Conservation (phyloP, 768 basidiomycete species). For the Mycena chlorophos region DNA sequence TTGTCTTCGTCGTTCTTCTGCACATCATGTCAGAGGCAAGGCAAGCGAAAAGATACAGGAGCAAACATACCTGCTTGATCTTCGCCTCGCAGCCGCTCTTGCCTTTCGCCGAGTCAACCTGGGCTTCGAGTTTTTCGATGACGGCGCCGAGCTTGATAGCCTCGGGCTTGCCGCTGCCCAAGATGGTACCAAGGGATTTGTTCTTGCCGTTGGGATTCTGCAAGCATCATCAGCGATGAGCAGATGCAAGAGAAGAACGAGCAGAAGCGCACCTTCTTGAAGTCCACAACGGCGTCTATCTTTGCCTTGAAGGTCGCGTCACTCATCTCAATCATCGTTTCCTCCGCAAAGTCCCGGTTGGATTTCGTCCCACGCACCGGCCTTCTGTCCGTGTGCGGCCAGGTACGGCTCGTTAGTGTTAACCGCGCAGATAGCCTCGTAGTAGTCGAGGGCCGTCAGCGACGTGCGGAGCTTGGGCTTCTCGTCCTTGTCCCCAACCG, state of each 20-base stretch:
- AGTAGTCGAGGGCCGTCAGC: not conserved
- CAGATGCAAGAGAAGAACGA: not conserved
- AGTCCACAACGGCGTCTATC: not conserved
- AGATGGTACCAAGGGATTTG: not conserved
- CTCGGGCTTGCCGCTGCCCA: not conserved
- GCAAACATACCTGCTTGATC: not conserved
- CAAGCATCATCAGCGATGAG: not conserved
- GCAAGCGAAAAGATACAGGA: not conserved
- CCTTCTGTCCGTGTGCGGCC: not conserved
- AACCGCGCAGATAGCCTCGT: not conserved
- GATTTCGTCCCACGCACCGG: not conserved
- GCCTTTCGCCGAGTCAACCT: not conserved
- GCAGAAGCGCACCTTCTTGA: not conserved
- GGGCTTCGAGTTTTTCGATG: not conserved
- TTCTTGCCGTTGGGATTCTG: not conserved
- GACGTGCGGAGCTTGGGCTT: not conserved
- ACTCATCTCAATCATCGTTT: not conserved
- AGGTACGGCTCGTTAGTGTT: not conserved
- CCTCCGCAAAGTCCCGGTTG: not conserved
- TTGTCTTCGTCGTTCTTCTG: slow-evolving; percentile 1
- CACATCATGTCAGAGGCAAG: not conserved
- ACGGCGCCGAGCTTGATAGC: not conserved
- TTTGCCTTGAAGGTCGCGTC: not conserved
- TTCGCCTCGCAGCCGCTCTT: slow-evolving; percentile 3
- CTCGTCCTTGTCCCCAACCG: too few relatives aligned